Conservation (phyloP, 495 filamentous ascomycete genomes). For the Chaetomium fimeti region DNA sequence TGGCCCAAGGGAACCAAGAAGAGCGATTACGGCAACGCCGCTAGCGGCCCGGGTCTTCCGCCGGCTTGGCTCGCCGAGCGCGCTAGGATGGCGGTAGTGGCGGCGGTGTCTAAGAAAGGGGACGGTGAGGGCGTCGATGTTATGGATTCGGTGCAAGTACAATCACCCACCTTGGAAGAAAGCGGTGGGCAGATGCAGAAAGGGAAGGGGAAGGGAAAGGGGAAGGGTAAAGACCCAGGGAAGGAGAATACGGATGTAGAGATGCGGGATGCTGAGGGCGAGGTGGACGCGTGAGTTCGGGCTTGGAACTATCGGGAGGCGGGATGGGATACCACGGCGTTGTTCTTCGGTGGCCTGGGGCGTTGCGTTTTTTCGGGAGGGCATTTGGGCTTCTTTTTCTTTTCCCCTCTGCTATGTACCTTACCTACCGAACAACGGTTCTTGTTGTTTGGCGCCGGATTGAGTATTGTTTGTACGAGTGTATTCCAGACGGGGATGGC, state of each 20-base stretch:
- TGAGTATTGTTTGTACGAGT: background rate
- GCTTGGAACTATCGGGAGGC: background rate
- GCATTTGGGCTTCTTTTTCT: background rate
- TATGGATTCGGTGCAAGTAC: constrained; percentile 34
- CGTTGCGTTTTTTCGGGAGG: background rate
- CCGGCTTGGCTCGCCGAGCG: constrained; percentile 47
- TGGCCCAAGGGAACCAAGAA: constrained; percentile 59
- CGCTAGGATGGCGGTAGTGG: constrained; percentile 26
- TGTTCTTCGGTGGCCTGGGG: background rate
- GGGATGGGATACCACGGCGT: constrained; percentile 17
- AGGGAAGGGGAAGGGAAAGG: background rate
- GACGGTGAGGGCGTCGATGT: constrained; percentile 28
- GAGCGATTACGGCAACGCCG: constrained; percentile 56
- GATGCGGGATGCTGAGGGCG: constrained; percentile 25
- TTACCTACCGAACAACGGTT: background rate
- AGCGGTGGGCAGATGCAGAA: background rate
- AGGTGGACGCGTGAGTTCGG: background rate
- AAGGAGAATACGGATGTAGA: constrained; percentile 23
- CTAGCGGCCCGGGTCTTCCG: constrained; percentile 55
- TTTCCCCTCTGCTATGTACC: background rate
- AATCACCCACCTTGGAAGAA: constrained; percentile 31
- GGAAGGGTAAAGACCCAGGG: constrained; percentile 9
- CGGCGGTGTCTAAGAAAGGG: constrained; percentile 13
- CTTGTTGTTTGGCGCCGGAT: background rate
- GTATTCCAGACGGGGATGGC: background rate